Percentiles rank a stretch among this genome's conserved stretches.
Conservation (phyloP, 2,329 filamentous ascomycete species). For the Ambrosiella xylebori region DNA sequence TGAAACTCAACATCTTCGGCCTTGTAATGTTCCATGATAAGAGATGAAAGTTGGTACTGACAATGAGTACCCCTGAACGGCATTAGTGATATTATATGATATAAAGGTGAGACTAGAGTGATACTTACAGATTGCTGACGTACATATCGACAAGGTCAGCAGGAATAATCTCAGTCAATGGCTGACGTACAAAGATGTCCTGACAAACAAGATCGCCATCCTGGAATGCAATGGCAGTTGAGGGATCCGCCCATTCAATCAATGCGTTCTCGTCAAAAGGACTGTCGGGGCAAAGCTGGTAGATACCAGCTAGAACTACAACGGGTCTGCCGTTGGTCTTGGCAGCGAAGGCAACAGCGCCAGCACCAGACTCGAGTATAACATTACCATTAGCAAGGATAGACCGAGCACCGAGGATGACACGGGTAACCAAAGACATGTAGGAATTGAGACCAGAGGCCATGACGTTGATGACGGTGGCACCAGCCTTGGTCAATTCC, state of each 20-base stretch:
- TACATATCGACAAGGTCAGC: conserved; percentile 62
- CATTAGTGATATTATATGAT: background rate
- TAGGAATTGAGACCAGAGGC: conserved; percentile 80
- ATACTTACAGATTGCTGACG: conserved; percentile 56
- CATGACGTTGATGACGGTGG: conserved; percentile 67
- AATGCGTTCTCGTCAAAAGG: conserved; percentile 66
- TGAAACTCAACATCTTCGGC: conserved; percentile 51
- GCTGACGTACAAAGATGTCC: conserved; percentile 55
- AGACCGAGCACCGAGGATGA: conserved; percentile 73
- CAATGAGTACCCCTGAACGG: conserved; percentile 43
- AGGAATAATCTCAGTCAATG: conserved; percentile 67
- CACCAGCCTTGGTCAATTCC: conserved; percentile 58
- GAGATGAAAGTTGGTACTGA: conserved; percentile 53
- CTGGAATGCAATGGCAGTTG: conserved; percentile 57
- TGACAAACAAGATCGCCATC: conserved; percentile 65
- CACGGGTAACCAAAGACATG: conserved; percentile 91
- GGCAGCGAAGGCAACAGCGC: conserved; percentile 68
- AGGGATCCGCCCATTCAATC: conserved; percentile 73
- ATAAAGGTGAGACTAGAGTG: background rate
- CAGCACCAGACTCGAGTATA: conserved; percentile 68
- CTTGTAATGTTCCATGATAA: conserved; percentile 61
- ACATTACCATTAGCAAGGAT: conserved; percentile 80
- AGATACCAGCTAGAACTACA: conserved; percentile 76
- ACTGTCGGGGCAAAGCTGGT: conserved; percentile 83
- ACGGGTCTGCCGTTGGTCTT: conserved; percentile 69